phyloP scores from a whole-genome alignment of 768 basidiomycete genomes.

The Boletus sensibilis region DNA sequence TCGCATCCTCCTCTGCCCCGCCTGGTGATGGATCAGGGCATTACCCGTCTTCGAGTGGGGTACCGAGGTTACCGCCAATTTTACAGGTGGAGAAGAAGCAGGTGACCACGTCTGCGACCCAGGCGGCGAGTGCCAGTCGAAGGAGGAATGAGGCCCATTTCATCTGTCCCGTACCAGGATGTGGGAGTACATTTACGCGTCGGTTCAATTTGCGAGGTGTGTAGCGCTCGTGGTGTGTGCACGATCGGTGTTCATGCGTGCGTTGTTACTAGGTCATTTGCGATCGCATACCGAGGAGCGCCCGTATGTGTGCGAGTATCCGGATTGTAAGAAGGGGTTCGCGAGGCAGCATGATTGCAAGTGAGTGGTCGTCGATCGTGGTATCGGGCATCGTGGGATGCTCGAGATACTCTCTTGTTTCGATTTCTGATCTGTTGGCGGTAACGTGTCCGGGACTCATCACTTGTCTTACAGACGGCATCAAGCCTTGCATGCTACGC shows the following conservation, averaged over 20 bases:
- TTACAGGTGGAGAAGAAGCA: constrained; percentile 91
- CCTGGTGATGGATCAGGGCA: constrained; percentile 26
- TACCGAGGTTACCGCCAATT: constrained; percentile 74
- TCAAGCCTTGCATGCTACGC: constrained; percentile 83
- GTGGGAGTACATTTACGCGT: constrained; percentile 96
- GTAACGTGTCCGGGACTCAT: constrained; percentile 5
- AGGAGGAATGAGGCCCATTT: constrained; percentile 91
- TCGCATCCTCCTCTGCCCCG: constrained; percentile 31
- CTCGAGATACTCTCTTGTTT: not conserved
- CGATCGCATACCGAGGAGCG: constrained; percentile 95
- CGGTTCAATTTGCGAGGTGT: constrained; percentile 84
- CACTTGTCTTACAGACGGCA: constrained; percentile 58
- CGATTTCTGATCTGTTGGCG: not conserved
- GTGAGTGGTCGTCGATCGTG: constrained; percentile 44
- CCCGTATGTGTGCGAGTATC: constrained; percentile 91
- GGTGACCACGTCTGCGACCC: constrained; percentile 92
- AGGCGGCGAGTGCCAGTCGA: constrained; percentile 85
- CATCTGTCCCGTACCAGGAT: constrained; percentile 90
- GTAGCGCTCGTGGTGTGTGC: constrained; percentile 9
- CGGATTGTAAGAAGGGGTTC: constrained; percentile 92
- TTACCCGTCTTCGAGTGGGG: constrained; percentile 31
- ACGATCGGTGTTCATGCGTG: constrained; percentile 9
- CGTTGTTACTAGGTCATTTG: constrained; percentile 64
- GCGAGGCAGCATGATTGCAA: constrained; percentile 98
- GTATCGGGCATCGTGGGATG: not conserved